Evolutionary conservation across 257 asterid genomes (phyloP), one percentile per base, ranked within the genome.

Genomic region (Lycium ferocissimum): DNA sequence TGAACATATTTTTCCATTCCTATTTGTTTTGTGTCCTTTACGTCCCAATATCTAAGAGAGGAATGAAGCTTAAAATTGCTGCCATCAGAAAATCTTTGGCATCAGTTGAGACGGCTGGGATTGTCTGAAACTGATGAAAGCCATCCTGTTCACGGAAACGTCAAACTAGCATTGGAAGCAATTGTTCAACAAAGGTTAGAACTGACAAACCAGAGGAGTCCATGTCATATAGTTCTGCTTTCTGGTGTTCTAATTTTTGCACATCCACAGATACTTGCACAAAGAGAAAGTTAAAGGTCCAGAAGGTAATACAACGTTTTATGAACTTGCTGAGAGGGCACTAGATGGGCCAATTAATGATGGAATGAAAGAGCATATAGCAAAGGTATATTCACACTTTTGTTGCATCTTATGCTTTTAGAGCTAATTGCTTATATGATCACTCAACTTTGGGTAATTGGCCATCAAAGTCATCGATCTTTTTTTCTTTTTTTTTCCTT

Each of bases 291-390:
- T 91, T 51, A 92, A 84, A 61, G 96, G 98, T 26, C 98, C 98
- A 20, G 99, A 95, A 84, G 97, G 97, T 65, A 85, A 84, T 90
- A 85, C 85, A 70, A 79, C 91, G 8, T 88, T 86, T 83, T 95
- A 91, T 86, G 98, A 95, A 95, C 98, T 95, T 83, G 99, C 99
- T 63, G 99, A 97, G 93, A 94, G 98, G 87, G 95, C 98, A 76
- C 91, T 93, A 81, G 96, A 97, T 87, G 92, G 83, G 75, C 85
- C 89, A 37, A 45, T 92, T 75, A 57, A 88, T 84, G 90, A 90
- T 45, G 89, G 88, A 82, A 83, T 94, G 85, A 95, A 94, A 86
- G 97, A 92, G 66, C 90, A 89, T 65, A 86, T 94, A 37, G 40
- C 89, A 78, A 90, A 95, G 98, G 99, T 94, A 87, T 43, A 10